Evolutionary conservation across 1,284 basidiomycete species (phyloP), one percentile per base, ranked within the genome.

Genomic region (Pisolithus thermaeus): DNA sequence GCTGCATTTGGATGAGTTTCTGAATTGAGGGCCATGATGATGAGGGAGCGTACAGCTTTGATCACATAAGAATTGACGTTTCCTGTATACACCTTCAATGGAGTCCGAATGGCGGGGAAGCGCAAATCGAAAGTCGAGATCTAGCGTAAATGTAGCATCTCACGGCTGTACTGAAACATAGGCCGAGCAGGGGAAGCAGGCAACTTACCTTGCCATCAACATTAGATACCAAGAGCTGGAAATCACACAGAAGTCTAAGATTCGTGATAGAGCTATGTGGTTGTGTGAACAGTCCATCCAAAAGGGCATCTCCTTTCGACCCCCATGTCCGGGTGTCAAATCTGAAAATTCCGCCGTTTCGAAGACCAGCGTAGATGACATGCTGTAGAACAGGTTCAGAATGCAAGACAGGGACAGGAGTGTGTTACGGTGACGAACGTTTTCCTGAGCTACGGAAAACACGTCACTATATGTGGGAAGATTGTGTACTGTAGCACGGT

Each of bases 61-160:
- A 68, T 66, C 4, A 70, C 75, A 56, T 79, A 73, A 0, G 72
- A 68, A 57, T 84, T 84, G 18, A 75, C 66, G 55, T 88, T 80
- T 4, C 83, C 85, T 3, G 63, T 54, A 53, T 82, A 82, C 3
- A 61, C 58, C 47, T 78, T 65, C 1, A 77, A 38, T 0, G 83
- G 84, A 0, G 60, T 62, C n/a, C 59, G 56, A 35, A 57, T 57
- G 32, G 70, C 62, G 44, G 73, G 58, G 56, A 79, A 86, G 9
- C 87, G 80, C 44, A 85, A 65, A 63, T 90, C 87, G 55, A 78
- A 83, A 2, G 75, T 69, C 37, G 77, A 76, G 18, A 90, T 69
- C 84, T 86, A 46, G 49, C 41, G 8, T 44, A 18, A 51, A 43
- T n/a, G 45, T n/a, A 14, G 18, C 32, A 28, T 23, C 9, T 7